phyloP scores from a whole-genome alignment of 139 green algal species.

The Coccomyxa sp. region DNA sequence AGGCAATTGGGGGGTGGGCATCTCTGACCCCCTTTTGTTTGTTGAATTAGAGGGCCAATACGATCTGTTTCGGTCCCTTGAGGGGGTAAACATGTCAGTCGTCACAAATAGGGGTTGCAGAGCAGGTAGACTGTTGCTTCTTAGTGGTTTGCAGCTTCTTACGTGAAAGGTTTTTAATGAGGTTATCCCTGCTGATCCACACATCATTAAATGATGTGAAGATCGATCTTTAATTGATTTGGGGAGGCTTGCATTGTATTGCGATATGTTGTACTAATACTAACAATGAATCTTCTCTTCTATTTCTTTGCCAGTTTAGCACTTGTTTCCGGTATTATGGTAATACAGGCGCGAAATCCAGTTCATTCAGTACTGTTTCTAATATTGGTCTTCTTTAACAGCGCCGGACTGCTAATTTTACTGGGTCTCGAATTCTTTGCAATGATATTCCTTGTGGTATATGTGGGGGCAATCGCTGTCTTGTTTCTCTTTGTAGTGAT shows the following conservation, averaged over 20 bases:
- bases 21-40: conserved; percentile 24
- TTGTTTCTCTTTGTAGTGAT: conserved; percentile 66
- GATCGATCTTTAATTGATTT: neutral
- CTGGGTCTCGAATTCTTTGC: conserved; percentile 51
- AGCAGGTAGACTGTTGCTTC: neutral
- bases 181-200: neutral
- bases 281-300: neutral
- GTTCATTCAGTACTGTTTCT: conserved; percentile 54
- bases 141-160: neutral
- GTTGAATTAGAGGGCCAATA: conserved; percentile 7
- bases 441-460: conserved; percentile 68
- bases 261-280: neutral
- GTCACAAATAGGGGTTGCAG: neutral
- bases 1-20: conserved; percentile 10
- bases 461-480: conserved; percentile 65
- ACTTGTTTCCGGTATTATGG: conserved; percentile 44
- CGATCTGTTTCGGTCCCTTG: conserved; percentile 14
- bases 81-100: neutral
- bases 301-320: neutral
- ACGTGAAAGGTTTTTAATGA: neutral
- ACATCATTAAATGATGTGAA: neutral
- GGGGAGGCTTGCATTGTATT: no score
- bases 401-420: conserved; percentile 43
- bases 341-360: conserved; percentile 45
- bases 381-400: conserved; percentile 62